These are phyloP conservation scores for Solanum phureja DNA, from an alignment of 257 asterid species.

Conservation along the genomic window DNA sequence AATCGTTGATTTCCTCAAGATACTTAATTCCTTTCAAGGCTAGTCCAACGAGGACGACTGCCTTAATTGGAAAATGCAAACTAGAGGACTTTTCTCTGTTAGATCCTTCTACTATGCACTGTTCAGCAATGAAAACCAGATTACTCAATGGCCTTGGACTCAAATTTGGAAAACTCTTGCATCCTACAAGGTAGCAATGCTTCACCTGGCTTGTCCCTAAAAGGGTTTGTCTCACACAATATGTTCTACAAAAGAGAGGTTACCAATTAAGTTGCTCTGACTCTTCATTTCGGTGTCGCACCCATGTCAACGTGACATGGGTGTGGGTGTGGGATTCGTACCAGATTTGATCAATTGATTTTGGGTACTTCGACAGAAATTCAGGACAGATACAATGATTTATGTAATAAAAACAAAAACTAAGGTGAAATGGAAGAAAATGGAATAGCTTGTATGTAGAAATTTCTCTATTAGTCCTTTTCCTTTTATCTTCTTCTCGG, in stretches of 20 bases:
- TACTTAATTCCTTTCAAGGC: not conserved
- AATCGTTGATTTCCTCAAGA: not conserved
- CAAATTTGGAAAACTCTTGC: not conserved
- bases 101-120: not conserved
- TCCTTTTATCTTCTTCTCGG: not conserved
- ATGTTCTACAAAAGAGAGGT: too few species aligned
- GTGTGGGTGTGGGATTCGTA: not conserved
- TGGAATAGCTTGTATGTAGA: not conserved
- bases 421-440: not conserved
- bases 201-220: too few species aligned
- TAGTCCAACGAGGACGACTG: not conserved
- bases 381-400: not conserved
- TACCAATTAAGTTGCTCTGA: not conserved
- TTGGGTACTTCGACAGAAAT: not conserved
- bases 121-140: not conserved
- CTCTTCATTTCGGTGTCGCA: not conserved
- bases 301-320: not conserved
- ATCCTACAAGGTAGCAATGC: not conserved
- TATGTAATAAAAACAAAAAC: not conserved
- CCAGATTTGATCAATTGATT: not conserved
- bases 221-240: too few species aligned
- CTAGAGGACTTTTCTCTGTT: not conserved
- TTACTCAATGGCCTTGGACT: not conserved
- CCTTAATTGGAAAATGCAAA: not conserved
- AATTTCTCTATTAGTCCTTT: not conserved